Conservation (phyloP, 768 basidiomycete genomes). For the Boletus rubroflammeus region DNA sequence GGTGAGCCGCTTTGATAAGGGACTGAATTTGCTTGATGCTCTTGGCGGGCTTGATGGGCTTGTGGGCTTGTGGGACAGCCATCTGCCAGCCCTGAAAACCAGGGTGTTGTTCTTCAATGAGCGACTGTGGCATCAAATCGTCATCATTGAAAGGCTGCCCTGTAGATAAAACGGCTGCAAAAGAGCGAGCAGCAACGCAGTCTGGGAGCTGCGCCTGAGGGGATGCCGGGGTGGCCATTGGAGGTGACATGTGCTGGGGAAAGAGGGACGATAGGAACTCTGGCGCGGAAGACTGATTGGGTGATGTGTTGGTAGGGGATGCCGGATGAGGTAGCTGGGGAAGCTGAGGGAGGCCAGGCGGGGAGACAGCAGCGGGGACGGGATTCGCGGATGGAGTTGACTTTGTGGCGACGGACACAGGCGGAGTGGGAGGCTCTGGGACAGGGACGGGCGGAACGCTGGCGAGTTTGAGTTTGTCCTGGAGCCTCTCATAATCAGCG, state of each 20-base stretch:
- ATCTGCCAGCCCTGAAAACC: conserved; percentile 25
- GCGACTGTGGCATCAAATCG: conserved; percentile 20
- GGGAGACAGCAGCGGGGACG: background rate
- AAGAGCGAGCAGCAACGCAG: conserved; percentile 34
- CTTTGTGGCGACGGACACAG: background rate
- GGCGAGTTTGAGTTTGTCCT: conserved; percentile 20
- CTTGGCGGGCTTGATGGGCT: conserved; percentile 29
- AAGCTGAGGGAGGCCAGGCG: conserved; percentile 5
- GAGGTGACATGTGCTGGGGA: conserved; percentile 20
- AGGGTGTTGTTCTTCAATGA: conserved; percentile 20
- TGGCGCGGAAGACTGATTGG: conserved; percentile 13
- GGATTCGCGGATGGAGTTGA: conserved; percentile 5
- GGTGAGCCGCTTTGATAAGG: conserved; percentile 42
- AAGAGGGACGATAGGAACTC: conserved; percentile 20
- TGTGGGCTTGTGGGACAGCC: conserved; percentile 9
- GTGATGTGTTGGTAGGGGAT: background rate
- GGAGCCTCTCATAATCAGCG: conserved; percentile 32
- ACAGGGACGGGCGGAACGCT: background rate
- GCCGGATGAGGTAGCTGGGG: background rate
- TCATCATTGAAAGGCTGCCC: conserved; percentile 27
- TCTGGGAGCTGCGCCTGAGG: conserved; percentile 34
- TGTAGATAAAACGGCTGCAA: conserved; percentile 31
- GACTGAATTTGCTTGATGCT: conserved; percentile 40
- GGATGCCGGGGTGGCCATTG: conserved; percentile 32
- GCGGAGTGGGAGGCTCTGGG: conserved; percentile 5